Conservation (phyloP, 352 stramenopile species). For the Globisporangium ultimum region DNA sequence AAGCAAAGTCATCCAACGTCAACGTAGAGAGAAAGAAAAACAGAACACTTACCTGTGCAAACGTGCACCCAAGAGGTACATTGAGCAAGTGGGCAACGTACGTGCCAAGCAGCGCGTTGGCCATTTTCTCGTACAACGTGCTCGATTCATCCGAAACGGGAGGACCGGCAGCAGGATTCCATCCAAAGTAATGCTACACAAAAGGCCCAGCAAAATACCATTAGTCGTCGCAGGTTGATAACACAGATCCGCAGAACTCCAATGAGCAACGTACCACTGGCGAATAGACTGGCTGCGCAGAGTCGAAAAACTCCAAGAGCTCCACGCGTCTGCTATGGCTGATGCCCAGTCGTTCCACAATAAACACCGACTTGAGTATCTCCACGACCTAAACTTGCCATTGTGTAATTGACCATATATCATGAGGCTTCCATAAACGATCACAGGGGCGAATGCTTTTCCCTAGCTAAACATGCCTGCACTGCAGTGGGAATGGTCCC, state of each 20-base stretch:
- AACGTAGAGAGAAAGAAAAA: neutral
- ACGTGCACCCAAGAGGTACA: slow-evolving; percentile 56
- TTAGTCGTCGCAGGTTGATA: no score
- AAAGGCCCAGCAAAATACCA: neutral
- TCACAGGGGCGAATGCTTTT: neutral
- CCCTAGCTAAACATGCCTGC: slow-evolving; percentile 22
- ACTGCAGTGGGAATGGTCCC: slow-evolving; percentile 35
- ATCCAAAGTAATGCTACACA: slow-evolving; percentile 74
- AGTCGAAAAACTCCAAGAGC: slow-evolving; percentile 64
- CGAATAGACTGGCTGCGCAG: slow-evolving; percentile 41
- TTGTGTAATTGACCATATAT: neutral
- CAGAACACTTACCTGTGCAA: slow-evolving; percentile 39
- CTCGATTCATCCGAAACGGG: slow-evolving; percentile 29
- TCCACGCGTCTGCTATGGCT: slow-evolving; percentile 56
- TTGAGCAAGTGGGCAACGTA: slow-evolving; percentile 64
- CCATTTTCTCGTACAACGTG: slow-evolving; percentile 56
- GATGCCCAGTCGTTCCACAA: slow-evolving; percentile 72
- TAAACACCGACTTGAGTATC: slow-evolving; percentile 58
- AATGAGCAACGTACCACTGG: slow-evolving; percentile 25
- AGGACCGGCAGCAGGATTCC: slow-evolving; percentile 54
- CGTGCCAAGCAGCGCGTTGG: slow-evolving; percentile 62
- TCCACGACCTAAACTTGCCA: slow-evolving; percentile 26
- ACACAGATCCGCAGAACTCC: no score
- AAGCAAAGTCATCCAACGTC: neutral
- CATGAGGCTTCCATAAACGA: neutral